Conservation (phyloP, 2,329 filamentous ascomycete genomes). For the Fonsecaea monophora region DNA sequence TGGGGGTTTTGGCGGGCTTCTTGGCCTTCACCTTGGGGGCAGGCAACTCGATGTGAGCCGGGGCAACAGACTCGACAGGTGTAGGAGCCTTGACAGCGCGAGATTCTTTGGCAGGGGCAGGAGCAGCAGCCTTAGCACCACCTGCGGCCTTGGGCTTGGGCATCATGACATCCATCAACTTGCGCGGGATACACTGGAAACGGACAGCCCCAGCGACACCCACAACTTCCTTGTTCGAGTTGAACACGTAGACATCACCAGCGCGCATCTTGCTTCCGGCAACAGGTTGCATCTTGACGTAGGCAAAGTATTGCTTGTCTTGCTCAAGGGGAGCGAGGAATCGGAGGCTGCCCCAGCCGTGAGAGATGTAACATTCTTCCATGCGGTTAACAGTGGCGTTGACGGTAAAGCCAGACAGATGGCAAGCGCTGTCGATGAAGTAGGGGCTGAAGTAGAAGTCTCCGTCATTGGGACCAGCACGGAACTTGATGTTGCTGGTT, state of each 20-base stretch:
- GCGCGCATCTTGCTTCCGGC: conserved; percentile 59
- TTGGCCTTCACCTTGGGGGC: conserved; percentile 43
- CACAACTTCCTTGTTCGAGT: conserved; percentile 63
- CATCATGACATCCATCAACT: conserved; percentile 51
- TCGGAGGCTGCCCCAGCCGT: conserved; percentile 67
- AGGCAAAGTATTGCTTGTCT: conserved; percentile 63
- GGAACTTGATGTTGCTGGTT: conserved; percentile 44
- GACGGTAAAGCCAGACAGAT: conserved; percentile 47
- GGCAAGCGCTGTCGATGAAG: conserved; percentile 49
- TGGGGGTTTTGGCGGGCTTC: conserved; percentile 41
- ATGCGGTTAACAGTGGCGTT: conserved; percentile 61
- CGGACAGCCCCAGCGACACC: conserved; percentile 59
- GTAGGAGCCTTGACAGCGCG: conserved; percentile 24
- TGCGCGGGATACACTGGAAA: conserved; percentile 53
- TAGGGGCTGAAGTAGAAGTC: conserved; percentile 48
- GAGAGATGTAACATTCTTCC: conserved; percentile 66
- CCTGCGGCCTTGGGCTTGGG: conserved; percentile 43
- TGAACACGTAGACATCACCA: conserved; percentile 66
- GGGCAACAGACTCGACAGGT: conserved; percentile 26
- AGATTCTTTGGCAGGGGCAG: conserved; percentile 6
- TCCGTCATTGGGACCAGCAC: conserved; percentile 41
- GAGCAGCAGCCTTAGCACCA: conserved; percentile 40
- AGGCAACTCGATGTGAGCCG: conserved; percentile 34
- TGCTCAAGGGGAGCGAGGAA: conserved; percentile 60
- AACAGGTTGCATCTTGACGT: conserved; percentile 65